Evolutionary conservation across 164 flowering plant genomes (phyloP), one percentile per base, ranked within the genome.

Genomic region (Malania oleifera): DNA sequence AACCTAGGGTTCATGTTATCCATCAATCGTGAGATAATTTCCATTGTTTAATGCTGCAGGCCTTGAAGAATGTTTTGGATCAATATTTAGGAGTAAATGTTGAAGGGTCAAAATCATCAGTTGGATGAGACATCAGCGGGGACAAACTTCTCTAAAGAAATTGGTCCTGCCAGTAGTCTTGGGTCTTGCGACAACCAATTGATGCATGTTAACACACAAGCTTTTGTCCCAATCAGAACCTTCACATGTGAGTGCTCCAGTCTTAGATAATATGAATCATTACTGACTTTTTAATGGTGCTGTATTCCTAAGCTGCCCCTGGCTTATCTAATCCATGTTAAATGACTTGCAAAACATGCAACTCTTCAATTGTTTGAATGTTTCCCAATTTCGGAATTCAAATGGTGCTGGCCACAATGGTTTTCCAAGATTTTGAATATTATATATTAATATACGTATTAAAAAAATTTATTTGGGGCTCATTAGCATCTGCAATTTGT

Each of bases 51-150:
- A 14, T 66, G 14, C 59, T 56, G 64, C 87, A 93, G 98, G 95
- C 85, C 51, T 84, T 82, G 70, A 78, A 66, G 61, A 86, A 77
- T 71, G 90, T 89, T 26, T 54, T 93, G 74, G 87, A 78, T 51
- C 73, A 79, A 63, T 81, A 78, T 56, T 23, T 86, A 73, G 96
- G 91, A 50, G 77, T 77, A 31, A 73, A 68, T 25, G 57, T 71
- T 59, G 77, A 75, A 38, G 65, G 71, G 41, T 59, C 66, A 46
- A 67, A 70, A 56, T 65, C 57, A 50, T 49, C 14, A 37, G 62
- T 39, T 47, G 45, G 63, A 39, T 62, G 70, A 75, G 61, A 45
- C 41, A 43, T 65, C 31, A 24, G 9, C 40, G 45, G 60, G 56
- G 27, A 41, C 59, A 59, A 45, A 0, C 58, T 19, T 39, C 38